Evolutionary conservation across 192 early-diverging fungal species (phyloP), one percentile per base, ranked within the genome.

Genomic region (Coemansia aciculifera): DNA sequence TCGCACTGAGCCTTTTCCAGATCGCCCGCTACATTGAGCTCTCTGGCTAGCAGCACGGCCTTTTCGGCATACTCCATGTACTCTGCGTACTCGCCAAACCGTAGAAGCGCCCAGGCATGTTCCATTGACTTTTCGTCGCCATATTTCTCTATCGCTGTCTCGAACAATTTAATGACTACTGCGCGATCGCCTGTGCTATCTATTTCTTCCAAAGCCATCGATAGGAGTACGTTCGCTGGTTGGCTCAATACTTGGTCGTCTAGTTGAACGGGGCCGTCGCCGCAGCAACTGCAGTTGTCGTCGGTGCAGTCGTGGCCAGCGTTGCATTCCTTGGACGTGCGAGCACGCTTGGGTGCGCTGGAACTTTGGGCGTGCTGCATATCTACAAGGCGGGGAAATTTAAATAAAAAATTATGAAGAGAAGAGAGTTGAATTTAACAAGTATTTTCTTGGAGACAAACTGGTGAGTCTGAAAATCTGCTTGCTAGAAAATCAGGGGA

Each of bases 81-180:
- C 3, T 68, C 79, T 9, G 75, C 68, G 52, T 57, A 73, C 61
- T 73, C 79, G 1, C 70, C 74, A 48, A 68, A 64, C 6, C 62
- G 69, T 19, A 81, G 61, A 11, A 81, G 70, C 39, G 73, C 64
- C 60, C 59, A 59, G 11, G 74, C 70, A 40, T 54, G 71, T 11
- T 40, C 49, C 11, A 79, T 49, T 31, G 72, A 71, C 15, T 42
- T 52, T 31, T 79, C 62, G 13, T 51, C 65, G 12, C 44, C 77
- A 46, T 71, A 74, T 59, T 86, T 87, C 12, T 87, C 86, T 17
- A 86, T 70, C 9, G 87, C 85, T 71, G 89, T 85, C 23, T 85
- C 81, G 52, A 87, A 86, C 5, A 90, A 84, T 40, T 87, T 86
- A 62, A 75, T 64, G 1, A 87, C 86, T 11, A 72, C 83, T 4